phyloP scores from a whole-genome alignment of 768 basidiomycete genomes.

The Amanita thiersii region DNA sequence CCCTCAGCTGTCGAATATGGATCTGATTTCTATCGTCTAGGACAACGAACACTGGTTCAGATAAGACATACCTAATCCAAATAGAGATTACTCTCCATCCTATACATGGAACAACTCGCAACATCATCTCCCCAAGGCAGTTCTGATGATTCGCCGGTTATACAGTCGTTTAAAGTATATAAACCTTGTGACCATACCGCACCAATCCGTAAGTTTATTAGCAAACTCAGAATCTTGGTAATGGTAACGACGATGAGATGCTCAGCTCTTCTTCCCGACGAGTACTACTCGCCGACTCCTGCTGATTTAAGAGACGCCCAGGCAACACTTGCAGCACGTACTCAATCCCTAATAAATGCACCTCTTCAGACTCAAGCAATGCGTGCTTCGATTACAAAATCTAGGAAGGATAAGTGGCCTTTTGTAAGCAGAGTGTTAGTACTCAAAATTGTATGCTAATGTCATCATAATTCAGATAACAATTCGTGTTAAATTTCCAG shows the following conservation, averaged over 20 bases:
- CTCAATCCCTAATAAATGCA: constrained; percentile 55
- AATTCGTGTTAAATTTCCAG: constrained; percentile 74
- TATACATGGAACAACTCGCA: constrained; percentile 12
- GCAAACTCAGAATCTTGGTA: constrained; percentile 4
- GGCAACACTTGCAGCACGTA: constrained; percentile 49
- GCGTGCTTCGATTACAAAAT: constrained; percentile 54
- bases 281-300: constrained; percentile 64
- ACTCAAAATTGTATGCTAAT: constrained; percentile 1
- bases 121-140: not conserved
- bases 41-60: too few relatives aligned
- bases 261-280: constrained; percentile 53
- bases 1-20: constrained; percentile 15
- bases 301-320: constrained; percentile 68
- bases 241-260: constrained; percentile 8
- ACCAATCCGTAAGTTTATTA: constrained; percentile 23
- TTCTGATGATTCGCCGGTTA: not conserved
- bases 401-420: constrained; percentile 65
- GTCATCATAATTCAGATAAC: constrained; percentile 46
- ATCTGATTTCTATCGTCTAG: constrained; percentile 9
- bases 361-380: constrained; percentile 60
- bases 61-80: too few relatives aligned
- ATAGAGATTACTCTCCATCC: constrained; percentile 9
- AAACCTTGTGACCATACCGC: constrained; percentile 28
- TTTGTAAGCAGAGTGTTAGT: constrained; percentile 33
- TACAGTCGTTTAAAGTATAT: constrained; percentile 38